Evolutionary conservation across 2,329 filamentous ascomycete genomes (phyloP).

Genomic region (Clarireedia hainanense): DNA sequence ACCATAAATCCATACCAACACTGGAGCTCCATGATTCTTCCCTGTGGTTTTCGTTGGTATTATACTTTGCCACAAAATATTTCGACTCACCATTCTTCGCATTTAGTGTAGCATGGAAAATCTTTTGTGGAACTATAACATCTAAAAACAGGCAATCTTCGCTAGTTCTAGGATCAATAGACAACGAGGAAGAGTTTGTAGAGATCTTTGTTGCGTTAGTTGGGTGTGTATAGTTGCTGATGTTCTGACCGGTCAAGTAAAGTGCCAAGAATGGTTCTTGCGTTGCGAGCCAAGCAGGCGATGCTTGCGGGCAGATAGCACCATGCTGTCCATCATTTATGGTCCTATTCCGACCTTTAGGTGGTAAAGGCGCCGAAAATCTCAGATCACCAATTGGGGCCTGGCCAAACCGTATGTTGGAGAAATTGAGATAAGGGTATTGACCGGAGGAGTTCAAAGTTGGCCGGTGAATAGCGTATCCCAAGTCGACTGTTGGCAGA

Average conservation of each 20-base stretch:
- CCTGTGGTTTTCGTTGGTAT: background rate
- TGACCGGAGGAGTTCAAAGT: constrained; percentile 23
- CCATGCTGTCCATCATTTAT: constrained; percentile 21
- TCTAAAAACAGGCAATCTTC: background rate
- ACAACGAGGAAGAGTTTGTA: background rate
- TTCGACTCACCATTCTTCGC: background rate
- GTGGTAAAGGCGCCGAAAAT: constrained; percentile 34
- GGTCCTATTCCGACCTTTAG: constrained; percentile 17
- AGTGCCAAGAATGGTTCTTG: background rate
- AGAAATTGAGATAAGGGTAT: constrained; percentile 31
- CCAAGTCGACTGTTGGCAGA: constrained; percentile 24
- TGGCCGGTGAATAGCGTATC: constrained; percentile 24
- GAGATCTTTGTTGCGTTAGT: too few relatives aligned
- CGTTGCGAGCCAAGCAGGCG: background rate
- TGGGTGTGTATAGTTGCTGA: background rate
- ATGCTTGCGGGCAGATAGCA: constrained; percentile 14
- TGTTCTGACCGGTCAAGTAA: background rate
- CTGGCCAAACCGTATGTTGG: constrained; percentile 36
- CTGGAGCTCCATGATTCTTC: background rate
- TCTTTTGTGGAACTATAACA: background rate
- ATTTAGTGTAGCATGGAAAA: background rate
- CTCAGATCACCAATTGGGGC: constrained; percentile 35
- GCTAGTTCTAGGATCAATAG: background rate
- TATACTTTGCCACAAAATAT: background rate
- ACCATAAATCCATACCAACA: constrained; percentile 22